Conservation (phyloP, 768 basidiomycete genomes). For the Suillus clintonianus region DNA sequence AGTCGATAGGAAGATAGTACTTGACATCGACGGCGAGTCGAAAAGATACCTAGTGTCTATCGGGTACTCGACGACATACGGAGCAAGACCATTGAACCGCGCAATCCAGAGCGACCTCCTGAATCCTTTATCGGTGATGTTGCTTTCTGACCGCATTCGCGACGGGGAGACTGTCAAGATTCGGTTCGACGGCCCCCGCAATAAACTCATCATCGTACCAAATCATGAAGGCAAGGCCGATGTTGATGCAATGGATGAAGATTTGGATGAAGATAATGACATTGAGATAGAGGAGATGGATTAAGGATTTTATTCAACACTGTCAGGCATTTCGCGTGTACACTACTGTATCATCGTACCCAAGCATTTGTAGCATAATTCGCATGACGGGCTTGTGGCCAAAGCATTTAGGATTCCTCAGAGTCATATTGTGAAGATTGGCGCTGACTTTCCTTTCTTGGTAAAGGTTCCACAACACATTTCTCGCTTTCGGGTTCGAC, state of each 20-base stretch:
- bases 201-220: conserved; percentile 74
- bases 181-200: conserved; percentile 79
- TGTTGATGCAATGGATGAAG: conserved; percentile 57
- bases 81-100: conserved; percentile 90
- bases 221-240: conserved; percentile 69
- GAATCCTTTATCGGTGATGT: conserved; percentile 84
- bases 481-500: conserved; percentile 2
- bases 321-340: neutral
- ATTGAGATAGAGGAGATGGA: conserved; percentile 69
- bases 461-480: neutral
- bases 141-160: conserved; percentile 79
- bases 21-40: conserved; percentile 75
- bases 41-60: conserved; percentile 74
- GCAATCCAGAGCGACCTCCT: conserved; percentile 91
- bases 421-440: too few relatives aligned
- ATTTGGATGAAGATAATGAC: conserved; percentile 50
- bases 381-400: neutral
- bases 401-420: too few relatives aligned
- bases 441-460: conserved; percentile 19
- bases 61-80: conserved; percentile 82
- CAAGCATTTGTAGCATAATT: neutral
- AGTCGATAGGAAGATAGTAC: conserved; percentile 72
- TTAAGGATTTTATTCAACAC: conserved; percentile 24
- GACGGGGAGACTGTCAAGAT: conserved; percentile 80
- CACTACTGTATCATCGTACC: neutral